phyloP scores from a whole-genome alignment of 1,284 basidiomycete genomes.

The Hymenochaete sp. region DNA sequence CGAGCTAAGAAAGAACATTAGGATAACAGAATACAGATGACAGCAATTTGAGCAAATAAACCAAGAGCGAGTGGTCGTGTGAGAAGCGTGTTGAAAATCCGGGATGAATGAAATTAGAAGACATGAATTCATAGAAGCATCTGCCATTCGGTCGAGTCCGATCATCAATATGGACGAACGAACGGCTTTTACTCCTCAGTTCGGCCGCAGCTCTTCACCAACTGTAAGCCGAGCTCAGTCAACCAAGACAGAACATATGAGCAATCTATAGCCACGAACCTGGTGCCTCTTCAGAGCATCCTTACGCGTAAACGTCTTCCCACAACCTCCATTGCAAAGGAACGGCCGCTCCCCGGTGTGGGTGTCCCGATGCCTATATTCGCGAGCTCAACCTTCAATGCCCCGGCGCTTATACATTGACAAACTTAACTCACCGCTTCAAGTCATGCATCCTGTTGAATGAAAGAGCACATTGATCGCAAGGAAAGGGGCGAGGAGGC shows the following conservation, averaged over 20 bases:
- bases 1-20: no score
- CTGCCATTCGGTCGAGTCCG: no score
- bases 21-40: no score
- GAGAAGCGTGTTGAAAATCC: no score
- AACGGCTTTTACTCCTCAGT: conserved; percentile 47
- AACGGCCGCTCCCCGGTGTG: conserved; percentile 76
- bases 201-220: conserved; percentile 69
- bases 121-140: no score
- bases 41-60: no score
- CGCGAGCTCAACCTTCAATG: no score
- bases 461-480: conserved; percentile 70
- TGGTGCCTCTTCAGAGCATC: conserved; percentile 76
- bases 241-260: conserved; percentile 10
- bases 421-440: no score
- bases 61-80: no score
- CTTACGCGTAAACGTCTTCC: conserved; percentile 76
- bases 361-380: conserved; percentile 69
- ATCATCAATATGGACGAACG: no score
- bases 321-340: conserved; percentile 69
- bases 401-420: no score
- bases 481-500: conserved; percentile 61
- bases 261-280: conserved; percentile 33
- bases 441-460: conserved; percentile 77
- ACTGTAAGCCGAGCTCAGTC: conserved; percentile 32
- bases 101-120: no score